Base-by-base conservation (phyloP, 148 eudicot genomes). In the Dianthus caryophyllus region DNA sequence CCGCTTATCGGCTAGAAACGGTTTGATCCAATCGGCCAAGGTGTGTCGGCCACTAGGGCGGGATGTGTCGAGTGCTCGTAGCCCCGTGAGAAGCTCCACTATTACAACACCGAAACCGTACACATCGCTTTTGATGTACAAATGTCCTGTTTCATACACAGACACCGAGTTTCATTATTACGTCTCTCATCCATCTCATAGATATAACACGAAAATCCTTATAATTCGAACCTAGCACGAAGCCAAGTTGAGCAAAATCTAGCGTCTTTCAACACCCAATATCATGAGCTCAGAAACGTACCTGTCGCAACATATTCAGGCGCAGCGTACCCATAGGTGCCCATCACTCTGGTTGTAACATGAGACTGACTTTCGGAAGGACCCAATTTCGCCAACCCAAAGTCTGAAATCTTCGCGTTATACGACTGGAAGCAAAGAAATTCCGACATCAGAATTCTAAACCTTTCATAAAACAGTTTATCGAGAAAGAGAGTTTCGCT, bases 61-160 rank as follows among this genome's bases (percentile, higher is more conserved):
- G 68, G 69, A 77, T 17, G 64, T 26, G 46, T 90, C 91, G 0
- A 84, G 69, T 29, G 86, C 86, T 55, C 97, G 82, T 30, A 81
- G 39, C 11, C 96, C 96, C 5, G 96, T 84, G 49, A 88, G 49
- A 70, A 88, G 49, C 81, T 88, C 95, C 26, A 88, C 83, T 21
- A 88, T 72, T 68, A 88, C 94, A n/a, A 90, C 97, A 1, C 94
- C 90, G 27, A 87, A 90, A 15, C 91, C 94, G 65, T 90, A 90
- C 30, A 90, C 94, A 29, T 89, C 92, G 48, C 96, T 89, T 63
- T 87, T 89, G 65, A 89, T 80, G 53, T 89, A 87, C 55, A 85
- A 79, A 73, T 78, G 86, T 39, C 87, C 89, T 85, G 85, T 54
- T 52, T 36, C 25, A 6, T 33, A 12, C 20, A 57, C 18, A 39